Percentiles rank a stretch among this genome's conserved stretches.
These are phyloP conservation scores for Dendrostoma leiphaemia DNA, from an alignment of 2,329 filamentous ascomycete species.

Conservation along the genomic window DNA sequence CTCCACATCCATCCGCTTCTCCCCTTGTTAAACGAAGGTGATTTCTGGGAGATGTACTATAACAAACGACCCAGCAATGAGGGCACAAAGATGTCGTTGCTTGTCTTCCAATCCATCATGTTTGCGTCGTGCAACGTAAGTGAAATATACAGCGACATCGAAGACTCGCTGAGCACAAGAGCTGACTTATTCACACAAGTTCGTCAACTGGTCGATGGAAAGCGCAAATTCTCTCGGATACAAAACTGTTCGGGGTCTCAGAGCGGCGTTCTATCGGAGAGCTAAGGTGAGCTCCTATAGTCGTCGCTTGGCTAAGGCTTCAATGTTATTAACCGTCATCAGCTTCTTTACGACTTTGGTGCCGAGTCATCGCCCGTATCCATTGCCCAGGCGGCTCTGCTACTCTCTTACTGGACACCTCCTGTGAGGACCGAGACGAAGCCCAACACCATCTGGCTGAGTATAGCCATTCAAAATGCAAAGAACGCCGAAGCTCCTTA, in stretches of 20 bases:
- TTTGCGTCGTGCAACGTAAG: slow-evolving; percentile 41
- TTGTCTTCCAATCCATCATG: slow-evolving; percentile 44
- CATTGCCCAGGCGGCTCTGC: slow-evolving; percentile 36
- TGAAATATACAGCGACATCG: not conserved
- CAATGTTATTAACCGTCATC: not conserved
- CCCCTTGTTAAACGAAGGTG: slow-evolving; percentile 39
- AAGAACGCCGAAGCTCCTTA: slow-evolving; percentile 43
- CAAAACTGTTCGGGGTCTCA: slow-evolving; percentile 38
- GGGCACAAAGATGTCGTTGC: slow-evolving; percentile 34
- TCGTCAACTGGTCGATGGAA: slow-evolving; percentile 2
- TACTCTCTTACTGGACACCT: slow-evolving; percentile 39
- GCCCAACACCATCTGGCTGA: slow-evolving; percentile 35
- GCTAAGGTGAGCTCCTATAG: slow-evolving; percentile 32
- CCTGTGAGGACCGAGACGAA: slow-evolving; percentile 36
- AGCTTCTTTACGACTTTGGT: slow-evolving; percentile 40
- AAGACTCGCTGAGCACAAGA: too few relatives aligned
- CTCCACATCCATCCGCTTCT: slow-evolving; percentile 39
- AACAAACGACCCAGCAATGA: slow-evolving; percentile 16
- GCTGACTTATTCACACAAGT: not conserved
- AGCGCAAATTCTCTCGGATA: slow-evolving; percentile 33
- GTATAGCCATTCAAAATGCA: slow-evolving; percentile 47
- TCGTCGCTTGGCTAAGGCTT: not conserved
- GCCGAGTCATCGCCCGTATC: slow-evolving; percentile 36
- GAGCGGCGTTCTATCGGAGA: slow-evolving; percentile 41
- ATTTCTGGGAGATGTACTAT: slow-evolving; percentile 42